Percentiles rank a stretch among this genome's conserved stretches.
These are phyloP conservation scores for Solanum neorickii DNA, from an alignment of 257 asterid species.

Conservation along the genomic window DNA sequence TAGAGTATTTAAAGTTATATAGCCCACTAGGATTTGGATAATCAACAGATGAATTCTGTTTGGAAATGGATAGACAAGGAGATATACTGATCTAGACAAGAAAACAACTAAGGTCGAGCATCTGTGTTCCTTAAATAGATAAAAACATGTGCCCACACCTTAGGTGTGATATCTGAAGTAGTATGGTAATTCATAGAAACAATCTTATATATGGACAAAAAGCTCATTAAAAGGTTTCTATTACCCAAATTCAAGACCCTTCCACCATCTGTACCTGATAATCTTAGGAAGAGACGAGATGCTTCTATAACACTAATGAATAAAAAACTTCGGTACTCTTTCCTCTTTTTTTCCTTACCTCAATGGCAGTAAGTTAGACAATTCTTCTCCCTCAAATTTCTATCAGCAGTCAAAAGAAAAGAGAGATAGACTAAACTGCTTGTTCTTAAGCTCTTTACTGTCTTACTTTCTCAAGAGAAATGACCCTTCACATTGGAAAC, in stretches of 20 bases:
- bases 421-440: neutral
- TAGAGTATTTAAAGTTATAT: neutral
- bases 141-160: neutral
- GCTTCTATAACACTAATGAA: neutral
- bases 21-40: neutral
- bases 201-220: neutral
- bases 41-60: neutral
- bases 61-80: neutral
- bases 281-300: neutral
- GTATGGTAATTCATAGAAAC: neutral
- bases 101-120: neutral
- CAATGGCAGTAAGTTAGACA: neutral
- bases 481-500: neutral
- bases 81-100: neutral
- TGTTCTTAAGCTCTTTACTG: neutral
- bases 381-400: neutral
- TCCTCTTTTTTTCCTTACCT: neutral
- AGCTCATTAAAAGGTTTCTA: neutral
- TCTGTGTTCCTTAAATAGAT: neutral
- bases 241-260: neutral
- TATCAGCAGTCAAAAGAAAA: neutral
- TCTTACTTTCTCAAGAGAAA: neutral
- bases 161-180: neutral
- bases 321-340: neutral
- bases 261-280: neutral